Evolutionary conservation across 1,139 yeast species (phyloP).

Genomic region (Blastobotrys arbuscula): DNA sequence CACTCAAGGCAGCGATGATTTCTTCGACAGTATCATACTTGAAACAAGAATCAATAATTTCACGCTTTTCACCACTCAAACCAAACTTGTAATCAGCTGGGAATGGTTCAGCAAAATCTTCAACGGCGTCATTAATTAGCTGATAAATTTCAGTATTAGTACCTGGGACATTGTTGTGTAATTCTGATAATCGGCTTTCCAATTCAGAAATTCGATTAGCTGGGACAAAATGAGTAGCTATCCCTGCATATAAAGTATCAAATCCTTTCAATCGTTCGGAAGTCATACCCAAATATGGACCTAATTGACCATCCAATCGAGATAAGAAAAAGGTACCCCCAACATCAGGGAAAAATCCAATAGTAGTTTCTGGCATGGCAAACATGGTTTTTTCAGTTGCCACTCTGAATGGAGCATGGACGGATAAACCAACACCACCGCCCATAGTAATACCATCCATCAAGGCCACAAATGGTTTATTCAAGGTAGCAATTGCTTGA

Average conservation of each 20-base stretch:
- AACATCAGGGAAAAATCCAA: constrained; percentile 96
- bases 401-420: constrained; percentile 90
- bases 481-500: constrained; percentile 69
- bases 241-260: constrained; percentile 76
- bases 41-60: constrained; percentile 66
- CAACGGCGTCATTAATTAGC: constrained; percentile 65
- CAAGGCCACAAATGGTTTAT: constrained; percentile 77
- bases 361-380: constrained; percentile 98
- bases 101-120: constrained; percentile 67
- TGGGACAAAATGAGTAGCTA: constrained; percentile 86
- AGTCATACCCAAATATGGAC: constrained; percentile 81
- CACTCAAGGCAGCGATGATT: constrained; percentile 50
- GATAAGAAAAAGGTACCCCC: constrained; percentile 90
- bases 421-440: constrained; percentile 91
- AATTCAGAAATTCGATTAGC: constrained; percentile 57
- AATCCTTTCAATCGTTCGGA: constrained; percentile 72
- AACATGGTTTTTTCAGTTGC: constrained; percentile 85
- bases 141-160: constrained; percentile 41
- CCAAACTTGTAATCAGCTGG: constrained; percentile 62
- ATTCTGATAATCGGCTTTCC: constrained; percentile 55
- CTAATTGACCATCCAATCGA: constrained; percentile 73
- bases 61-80: constrained; percentile 50
- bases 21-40: constrained; percentile 53
- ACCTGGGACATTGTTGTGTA: constrained; percentile 29
- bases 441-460: constrained; percentile 98